Conservation (phyloP, 768 basidiomycete genomes). For the Lentinus tigrinus region DNA sequence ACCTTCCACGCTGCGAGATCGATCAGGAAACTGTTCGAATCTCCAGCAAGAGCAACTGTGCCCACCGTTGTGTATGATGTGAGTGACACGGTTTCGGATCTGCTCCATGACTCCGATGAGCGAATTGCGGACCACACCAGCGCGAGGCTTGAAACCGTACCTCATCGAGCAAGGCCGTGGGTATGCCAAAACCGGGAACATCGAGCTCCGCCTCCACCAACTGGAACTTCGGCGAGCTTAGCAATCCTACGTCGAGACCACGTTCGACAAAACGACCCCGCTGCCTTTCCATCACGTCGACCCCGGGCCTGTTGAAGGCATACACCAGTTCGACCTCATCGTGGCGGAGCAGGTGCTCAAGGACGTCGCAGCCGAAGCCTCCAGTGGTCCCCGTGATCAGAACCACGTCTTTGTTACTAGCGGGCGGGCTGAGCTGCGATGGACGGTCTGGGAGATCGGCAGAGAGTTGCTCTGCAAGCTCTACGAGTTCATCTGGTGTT, state of each 20-base stretch:
- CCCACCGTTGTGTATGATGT: constrained; percentile 23
- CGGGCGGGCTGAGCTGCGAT: not conserved
- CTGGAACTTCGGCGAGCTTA: constrained; percentile 29
- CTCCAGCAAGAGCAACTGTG: too few relatives aligned
- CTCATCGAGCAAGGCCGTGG: constrained; percentile 27
- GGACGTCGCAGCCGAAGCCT: constrained; percentile 26
- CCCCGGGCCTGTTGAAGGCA: constrained; percentile 25
- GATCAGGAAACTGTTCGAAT: too few relatives aligned
- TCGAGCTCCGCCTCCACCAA: constrained; percentile 33
- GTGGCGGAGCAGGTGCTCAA: constrained; percentile 21
- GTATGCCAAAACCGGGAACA: constrained; percentile 27
- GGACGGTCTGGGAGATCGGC: not conserved
- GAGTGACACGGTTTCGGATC: constrained; percentile 5
- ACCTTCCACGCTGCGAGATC: constrained; percentile 24
- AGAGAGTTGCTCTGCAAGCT: not conserved
- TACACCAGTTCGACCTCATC: constrained; percentile 21
- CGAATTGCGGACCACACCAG: too few relatives aligned
- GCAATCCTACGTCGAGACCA: constrained; percentile 31
- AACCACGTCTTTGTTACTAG: constrained; percentile 9
- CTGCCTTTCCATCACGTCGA: constrained; percentile 27
- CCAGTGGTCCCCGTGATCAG: constrained; percentile 35
- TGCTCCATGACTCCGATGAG: too few relatives aligned
- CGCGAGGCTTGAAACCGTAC: too few relatives aligned
- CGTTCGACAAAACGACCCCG: constrained; percentile 26
- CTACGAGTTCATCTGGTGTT: not conserved